Base-by-base conservation (phyloP, 768 basidiomycete species). In the Pilatotrama ljubarskyi region DNA sequence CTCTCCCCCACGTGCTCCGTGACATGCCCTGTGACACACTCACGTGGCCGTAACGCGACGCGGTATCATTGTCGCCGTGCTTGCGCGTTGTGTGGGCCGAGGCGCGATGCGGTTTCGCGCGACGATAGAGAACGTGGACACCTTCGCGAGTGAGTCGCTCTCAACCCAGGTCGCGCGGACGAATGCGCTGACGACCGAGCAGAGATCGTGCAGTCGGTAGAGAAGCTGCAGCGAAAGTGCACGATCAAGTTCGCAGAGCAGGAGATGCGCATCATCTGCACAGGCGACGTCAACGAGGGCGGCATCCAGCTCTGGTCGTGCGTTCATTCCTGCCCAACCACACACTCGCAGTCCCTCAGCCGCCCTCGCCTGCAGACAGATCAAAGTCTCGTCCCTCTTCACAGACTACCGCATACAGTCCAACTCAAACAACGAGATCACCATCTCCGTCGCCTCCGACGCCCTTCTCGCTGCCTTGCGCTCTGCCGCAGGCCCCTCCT, bases 301-400 rank as follows among this genome's bases (percentile, higher is more conserved):
- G 91, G 91, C 3, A 85, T 93, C 4, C 93, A 95, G 71, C 91
- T 95, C 51, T 95, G 93, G 93, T 82, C 83, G 84, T 85, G 55
- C 55, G 84, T 74, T 18, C 1, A 37, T 17, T 10, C 44, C 51
- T 56, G 15, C 29, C 29, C 29, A 32, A 2, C 32, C 20, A 14
- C 10, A 17, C 29, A 18, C 15, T 24, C 15, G 24, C 9, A 20
- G 70, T 50, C 66, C 38, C 70, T 59, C 13, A 38, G 47, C 52
- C 22, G 50, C 26, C 40, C 13, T 38, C 2, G 5, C 4, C 14
- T 36, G 17, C 55, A 88, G 86, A 15, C 81, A 85, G 65, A 82
- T 89, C 67, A 87, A 86, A 71, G 80, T 85, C 9, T 77, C 81
- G 38, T 82, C 90, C 0, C 68, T 93, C 10, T 91, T 93, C 74